A percentile compares a stretch with the other conserved stretches of the same genome.
phyloP scores from a whole-genome alignment of 768 basidiomycete genomes.

The Lanmaoa rubissima region DNA sequence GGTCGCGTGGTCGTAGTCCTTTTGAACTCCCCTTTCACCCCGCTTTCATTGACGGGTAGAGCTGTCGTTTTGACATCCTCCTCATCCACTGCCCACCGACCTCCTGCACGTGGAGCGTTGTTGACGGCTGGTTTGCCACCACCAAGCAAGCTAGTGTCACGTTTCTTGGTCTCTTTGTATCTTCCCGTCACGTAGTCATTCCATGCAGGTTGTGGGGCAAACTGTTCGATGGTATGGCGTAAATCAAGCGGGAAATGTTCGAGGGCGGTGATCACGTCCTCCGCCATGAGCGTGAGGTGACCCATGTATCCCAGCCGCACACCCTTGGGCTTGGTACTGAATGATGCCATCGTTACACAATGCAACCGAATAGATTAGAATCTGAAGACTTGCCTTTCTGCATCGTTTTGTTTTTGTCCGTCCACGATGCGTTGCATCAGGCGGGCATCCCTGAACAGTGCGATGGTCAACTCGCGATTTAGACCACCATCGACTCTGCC shows the following conservation, averaged over 20 bases:
- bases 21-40: slow-evolving; percentile 57
- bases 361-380: neutral
- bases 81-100: slow-evolving; percentile 73
- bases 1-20: slow-evolving; percentile 44
- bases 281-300: slow-evolving; percentile 90
- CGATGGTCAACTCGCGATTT: slow-evolving; percentile 80
- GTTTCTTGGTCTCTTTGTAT: slow-evolving; percentile 82
- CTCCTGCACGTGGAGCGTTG: slow-evolving; percentile 30
- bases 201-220: slow-evolving; percentile 81
- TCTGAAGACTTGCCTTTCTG: slow-evolving; percentile 54
- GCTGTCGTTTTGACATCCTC: slow-evolving; percentile 39
- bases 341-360: slow-evolving; percentile 8
- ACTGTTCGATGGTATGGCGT: slow-evolving; percentile 56
- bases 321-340: slow-evolving; percentile 68
- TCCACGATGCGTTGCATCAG: slow-evolving; percentile 86
- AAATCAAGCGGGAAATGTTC: slow-evolving; percentile 85
- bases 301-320: slow-evolving; percentile 95
- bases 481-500: slow-evolving; percentile 79
- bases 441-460: slow-evolving; percentile 82
- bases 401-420: slow-evolving; percentile 78
- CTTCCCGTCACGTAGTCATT: slow-evolving; percentile 84
- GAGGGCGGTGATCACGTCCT: slow-evolving; percentile 89
- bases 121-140: slow-evolving; percentile 75
- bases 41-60: slow-evolving; percentile 22
- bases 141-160: slow-evolving; percentile 76